phyloP scores from a whole-genome alignment of 2,329 filamentous ascomycete genomes.

The Nakataea oryzae region DNA sequence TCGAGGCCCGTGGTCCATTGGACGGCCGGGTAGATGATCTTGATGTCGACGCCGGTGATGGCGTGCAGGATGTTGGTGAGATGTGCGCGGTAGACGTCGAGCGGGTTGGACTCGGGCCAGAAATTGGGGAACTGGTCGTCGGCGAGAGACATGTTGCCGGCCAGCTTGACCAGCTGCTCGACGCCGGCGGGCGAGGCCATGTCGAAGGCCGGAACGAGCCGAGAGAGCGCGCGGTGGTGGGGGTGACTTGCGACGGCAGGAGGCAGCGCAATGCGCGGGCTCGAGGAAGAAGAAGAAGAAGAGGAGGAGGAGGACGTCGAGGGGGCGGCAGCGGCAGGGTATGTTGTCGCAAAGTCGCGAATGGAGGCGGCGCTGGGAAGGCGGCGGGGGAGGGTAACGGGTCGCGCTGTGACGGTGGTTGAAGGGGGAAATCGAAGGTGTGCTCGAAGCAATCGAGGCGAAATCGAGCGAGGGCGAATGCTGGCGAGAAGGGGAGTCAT shows the following conservation, averaged over 20 bases:
- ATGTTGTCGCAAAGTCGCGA: not conserved
- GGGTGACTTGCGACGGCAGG: not conserved
- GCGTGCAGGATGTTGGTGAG: conserved; percentile 58
- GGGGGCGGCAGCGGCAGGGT: no score
- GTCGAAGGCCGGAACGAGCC: not conserved
- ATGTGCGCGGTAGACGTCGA: conserved; percentile 72
- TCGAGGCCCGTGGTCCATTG: conserved; percentile 72
- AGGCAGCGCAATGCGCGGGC: not conserved
- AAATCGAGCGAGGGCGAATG: not conserved
- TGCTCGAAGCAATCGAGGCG: not conserved
- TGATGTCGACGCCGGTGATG: conserved; percentile 59
- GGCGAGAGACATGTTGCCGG: conserved; percentile 23
- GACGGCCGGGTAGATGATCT: conserved; percentile 64
- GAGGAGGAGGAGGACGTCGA: not conserved
- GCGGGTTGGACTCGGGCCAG: conserved; percentile 60
- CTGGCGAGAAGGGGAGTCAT: not conserved
- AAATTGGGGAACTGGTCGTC: conserved; percentile 40
- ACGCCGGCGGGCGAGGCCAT: conserved; percentile 13
- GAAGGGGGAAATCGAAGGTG: not conserved
- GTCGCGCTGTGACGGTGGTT: not conserved
- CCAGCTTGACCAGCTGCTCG: conserved; percentile 21
- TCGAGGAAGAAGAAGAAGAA: not conserved
- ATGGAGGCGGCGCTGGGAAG: not conserved
- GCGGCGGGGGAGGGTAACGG: not conserved
- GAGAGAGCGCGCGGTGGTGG: not conserved